Evolutionary conservation across 208 protist species (phyloP).

Genomic region (Angomonas ambiguus): DNA sequence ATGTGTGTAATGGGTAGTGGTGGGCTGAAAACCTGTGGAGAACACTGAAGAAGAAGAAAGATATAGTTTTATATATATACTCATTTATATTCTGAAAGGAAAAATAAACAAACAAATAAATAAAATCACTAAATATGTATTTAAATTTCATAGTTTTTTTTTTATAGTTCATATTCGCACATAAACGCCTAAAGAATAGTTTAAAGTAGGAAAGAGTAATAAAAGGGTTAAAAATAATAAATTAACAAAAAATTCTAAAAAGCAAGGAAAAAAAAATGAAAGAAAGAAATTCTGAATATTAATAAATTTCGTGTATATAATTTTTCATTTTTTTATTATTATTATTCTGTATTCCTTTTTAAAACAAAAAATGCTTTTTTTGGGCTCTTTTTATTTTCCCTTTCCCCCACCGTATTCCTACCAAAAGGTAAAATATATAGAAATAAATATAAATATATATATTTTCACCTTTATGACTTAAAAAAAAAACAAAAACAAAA

Average conservation of each 20-base stretch:
- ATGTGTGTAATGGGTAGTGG: too few species aligned
- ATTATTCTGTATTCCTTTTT: too few species aligned
- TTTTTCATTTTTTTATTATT: conserved; percentile 3
- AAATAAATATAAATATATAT: not conserved
- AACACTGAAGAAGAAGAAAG: not conserved
- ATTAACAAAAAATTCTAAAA: not conserved
- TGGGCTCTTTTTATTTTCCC: not conserved
- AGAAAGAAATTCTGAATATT: too few species aligned
- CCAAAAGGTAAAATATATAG: not conserved
- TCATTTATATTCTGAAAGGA: too few species aligned
- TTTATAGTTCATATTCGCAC: not conserved
- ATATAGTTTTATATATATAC: too few species aligned
- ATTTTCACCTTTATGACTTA: not conserved
- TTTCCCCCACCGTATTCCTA: too few species aligned
- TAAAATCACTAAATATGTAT: too few species aligned
- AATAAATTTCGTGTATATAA: too few species aligned
- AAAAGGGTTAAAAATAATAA: not conserved
- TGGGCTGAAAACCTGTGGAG: too few species aligned
- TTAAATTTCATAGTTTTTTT: conserved; percentile 6
- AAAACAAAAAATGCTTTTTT: not conserved
- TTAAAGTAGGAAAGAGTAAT: too few species aligned
- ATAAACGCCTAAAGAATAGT: too few species aligned
- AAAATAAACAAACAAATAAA: conserved; percentile 8
- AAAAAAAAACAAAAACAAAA: not conserved
- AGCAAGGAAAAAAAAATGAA: conserved; percentile 10